Percentiles rank a stretch among this genome's conserved stretches.
phyloP scores from a whole-genome alignment of 73 alveolate genomes.

The Tetrahymena borealis region DNA sequence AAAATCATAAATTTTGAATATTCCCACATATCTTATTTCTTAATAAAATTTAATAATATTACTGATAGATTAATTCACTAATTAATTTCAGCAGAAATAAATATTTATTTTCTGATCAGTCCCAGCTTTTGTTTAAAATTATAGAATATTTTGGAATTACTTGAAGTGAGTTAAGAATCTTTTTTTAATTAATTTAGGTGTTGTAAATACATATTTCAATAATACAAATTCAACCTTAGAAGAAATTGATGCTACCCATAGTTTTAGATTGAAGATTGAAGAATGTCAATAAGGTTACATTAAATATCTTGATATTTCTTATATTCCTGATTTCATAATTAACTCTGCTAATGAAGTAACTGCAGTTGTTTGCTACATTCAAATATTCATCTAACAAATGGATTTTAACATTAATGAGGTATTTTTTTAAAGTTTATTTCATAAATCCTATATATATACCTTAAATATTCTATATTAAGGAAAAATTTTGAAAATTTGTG shows the following conservation, averaged over 20 bases:
- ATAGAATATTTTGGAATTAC: too few species aligned
- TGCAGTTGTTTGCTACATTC: background rate
- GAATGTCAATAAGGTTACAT: background rate
- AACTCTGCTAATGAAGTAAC: background rate
- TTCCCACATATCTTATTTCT: too few species aligned
- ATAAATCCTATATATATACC: too few species aligned
- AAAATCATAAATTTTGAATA: too few species aligned
- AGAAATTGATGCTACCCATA: background rate
- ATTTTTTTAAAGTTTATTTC: background rate
- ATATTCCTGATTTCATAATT: background rate
- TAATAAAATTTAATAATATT: too few species aligned
- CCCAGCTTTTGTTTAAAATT: background rate
- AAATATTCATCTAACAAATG: background rate
- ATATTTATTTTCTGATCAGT: background rate
- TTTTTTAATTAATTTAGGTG: background rate
- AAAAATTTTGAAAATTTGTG: too few species aligned
- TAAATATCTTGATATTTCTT: background rate
- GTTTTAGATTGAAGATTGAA: background rate
- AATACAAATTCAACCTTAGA: background rate
- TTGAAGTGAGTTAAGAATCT: too few species aligned
- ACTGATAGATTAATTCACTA: too few species aligned
- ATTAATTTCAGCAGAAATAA: background rate
- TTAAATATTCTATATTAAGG: too few species aligned
- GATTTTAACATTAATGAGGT: background rate
- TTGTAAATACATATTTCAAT: background rate